Evolutionary conservation across 148 eudicot genomes (phyloP).

Genomic region (Silene conica): DNA sequence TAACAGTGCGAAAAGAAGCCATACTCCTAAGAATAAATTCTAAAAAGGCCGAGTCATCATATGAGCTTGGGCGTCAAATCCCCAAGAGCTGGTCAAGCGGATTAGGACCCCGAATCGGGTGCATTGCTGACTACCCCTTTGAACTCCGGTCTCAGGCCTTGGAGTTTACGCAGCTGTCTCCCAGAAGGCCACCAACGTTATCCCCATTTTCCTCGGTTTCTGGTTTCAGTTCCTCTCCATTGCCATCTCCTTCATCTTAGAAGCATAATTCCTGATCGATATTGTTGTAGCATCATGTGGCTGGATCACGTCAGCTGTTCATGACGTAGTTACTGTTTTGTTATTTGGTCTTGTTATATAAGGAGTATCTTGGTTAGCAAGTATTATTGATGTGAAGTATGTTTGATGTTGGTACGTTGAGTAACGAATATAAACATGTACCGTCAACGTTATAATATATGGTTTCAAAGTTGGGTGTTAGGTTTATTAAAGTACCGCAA

Average conservation of each 20-base stretch:
- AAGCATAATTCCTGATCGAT: neutral
- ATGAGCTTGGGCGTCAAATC: slow-evolving; percentile 67
- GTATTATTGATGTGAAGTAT: neutral
- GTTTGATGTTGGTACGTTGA: neutral
- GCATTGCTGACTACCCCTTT: slow-evolving; percentile 75
- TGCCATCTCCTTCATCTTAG: slow-evolving; percentile 17
- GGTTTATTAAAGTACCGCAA: too few relatives aligned
- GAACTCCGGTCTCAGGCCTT: slow-evolving; percentile 71
- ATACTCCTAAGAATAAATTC: slow-evolving; percentile 71
- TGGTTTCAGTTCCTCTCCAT: slow-evolving; percentile 27
- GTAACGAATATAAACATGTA: neutral
- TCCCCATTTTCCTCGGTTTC: slow-evolving; percentile 14
- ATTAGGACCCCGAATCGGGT: slow-evolving; percentile 82
- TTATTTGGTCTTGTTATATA: neutral
- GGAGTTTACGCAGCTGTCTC: slow-evolving; percentile 70
- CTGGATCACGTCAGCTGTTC: neutral
- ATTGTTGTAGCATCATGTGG: neutral
- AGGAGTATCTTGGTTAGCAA: neutral
- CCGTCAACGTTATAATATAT: neutral
- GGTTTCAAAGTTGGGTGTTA: too few relatives aligned
- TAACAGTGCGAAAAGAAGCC: slow-evolving; percentile 52
- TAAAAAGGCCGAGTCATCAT: slow-evolving; percentile 56
- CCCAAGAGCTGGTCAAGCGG: slow-evolving; percentile 72
- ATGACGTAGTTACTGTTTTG: neutral
- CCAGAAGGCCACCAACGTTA: slow-evolving; percentile 27